Base-by-base conservation (phyloP, 2,329 filamentous ascomycete genomes). In the Colletotrichum camelliae region DNA sequence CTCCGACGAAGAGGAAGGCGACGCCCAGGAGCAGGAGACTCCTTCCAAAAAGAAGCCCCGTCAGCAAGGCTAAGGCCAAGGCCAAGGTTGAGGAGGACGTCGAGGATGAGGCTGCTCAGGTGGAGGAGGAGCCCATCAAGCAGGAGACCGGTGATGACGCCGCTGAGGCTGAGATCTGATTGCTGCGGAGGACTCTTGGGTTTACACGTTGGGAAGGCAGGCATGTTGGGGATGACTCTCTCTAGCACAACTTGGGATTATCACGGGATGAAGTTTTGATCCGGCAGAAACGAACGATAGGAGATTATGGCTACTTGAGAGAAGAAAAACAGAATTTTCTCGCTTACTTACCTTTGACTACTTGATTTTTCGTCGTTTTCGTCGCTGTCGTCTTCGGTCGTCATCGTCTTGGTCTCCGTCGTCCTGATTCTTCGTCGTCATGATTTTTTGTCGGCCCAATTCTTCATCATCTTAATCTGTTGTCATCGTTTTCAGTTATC, bases 21-120 rank as follows among this genome's bases (percentile, higher is more conserved):
- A 29, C 5, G 70, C 62, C 18, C 52, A 35, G 15, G 48, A 74
- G 16, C 33, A 35, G 21, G 70, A 61, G 21, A 65, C 74, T 13
- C 74, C 74, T 1, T 37, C 48, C 27, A 75, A 60, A 58, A 75
- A 75, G 73, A 71, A 71, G 24, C 31, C 69, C 9, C 74, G 64
- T 61, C 13, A 33, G 6, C 57, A 73, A 73, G 70, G 62, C 12
- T 1, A 67, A 73, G 33, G 43, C 27, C 12, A 65, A 61, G 67
- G 27, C 33, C 4, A 33, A 58, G 43, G 33, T 18, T 9, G 39
- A 73, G 55, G 57, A 57, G 60, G 33, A 48, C 5, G 4, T 27
- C 10, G 31, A 69, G 0, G 52, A 37, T 3, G 55, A 70, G 57
- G 10, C 33, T n/a, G 52, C 58, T 4, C 6, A 58, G n/a, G n/a